Conservation (phyloP, 2,329 filamentous ascomycete species). For the Septoria petroselini region DNA sequence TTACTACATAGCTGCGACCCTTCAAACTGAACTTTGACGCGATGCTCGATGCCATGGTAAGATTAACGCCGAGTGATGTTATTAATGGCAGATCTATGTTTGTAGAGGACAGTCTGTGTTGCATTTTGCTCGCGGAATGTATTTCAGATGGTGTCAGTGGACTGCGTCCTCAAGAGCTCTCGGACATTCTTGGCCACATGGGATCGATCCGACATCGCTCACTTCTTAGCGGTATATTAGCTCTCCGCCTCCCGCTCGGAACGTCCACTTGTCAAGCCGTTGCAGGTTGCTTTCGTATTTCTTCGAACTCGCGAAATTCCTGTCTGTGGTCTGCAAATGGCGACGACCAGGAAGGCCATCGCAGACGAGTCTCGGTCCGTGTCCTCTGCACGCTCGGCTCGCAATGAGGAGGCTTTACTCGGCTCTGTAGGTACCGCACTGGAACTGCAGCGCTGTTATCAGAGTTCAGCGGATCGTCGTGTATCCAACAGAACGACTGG, state of each 20-base stretch:
- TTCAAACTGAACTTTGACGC: constrained; percentile 27
- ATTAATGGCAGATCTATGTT: too few relatives aligned
- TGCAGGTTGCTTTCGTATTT: not conserved
- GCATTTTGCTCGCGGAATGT: too few relatives aligned
- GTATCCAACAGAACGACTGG: constrained; percentile 5
- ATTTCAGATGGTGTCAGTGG: not conserved
- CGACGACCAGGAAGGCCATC: not conserved
- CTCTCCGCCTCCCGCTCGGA: not conserved
- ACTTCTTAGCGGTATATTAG: constrained; percentile 3
- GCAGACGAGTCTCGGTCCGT: constrained; percentile 10
- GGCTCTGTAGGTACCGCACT: constrained; percentile 19
- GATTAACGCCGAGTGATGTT: too few relatives aligned
- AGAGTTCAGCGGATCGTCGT: constrained; percentile 17
- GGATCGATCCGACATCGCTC: constrained; percentile 5
- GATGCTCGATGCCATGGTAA: constrained; percentile 16
- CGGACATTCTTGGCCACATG: too few relatives aligned
- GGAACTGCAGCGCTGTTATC: constrained; percentile 15
- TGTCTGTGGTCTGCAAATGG: too few relatives aligned
- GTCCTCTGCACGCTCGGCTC: not conserved
- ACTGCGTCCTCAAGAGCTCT: not conserved
- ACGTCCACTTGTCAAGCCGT: not conserved
- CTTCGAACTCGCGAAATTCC: not conserved
- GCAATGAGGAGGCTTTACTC: constrained; percentile 4
- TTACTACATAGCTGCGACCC: constrained; percentile 30
- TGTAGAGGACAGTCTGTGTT: too few relatives aligned